phyloP scores from a whole-genome alignment of 768 basidiomycete genomes.

The Mycena epipterygia region DNA sequence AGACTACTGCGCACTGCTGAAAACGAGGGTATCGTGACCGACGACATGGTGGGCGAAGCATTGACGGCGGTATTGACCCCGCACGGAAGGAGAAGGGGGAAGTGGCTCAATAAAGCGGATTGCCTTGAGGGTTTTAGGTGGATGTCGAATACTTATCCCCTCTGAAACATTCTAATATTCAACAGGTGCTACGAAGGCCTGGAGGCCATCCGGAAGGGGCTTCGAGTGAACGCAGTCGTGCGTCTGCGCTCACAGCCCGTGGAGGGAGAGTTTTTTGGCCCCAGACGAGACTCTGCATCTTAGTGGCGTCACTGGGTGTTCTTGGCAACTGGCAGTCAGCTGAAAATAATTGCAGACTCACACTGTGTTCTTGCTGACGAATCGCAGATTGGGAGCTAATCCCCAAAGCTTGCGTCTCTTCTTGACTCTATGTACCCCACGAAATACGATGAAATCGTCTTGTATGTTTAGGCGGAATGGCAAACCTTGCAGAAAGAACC shows the following conservation, averaged over 20 bases:
- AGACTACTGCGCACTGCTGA: neutral
- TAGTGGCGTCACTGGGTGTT: too few species aligned
- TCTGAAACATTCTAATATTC: neutral
- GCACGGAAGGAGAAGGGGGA: neutral
- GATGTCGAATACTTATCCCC: neutral
- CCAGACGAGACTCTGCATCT: neutral
- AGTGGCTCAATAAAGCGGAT: neutral
- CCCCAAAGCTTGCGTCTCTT: too few species aligned
- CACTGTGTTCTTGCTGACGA: too few species aligned
- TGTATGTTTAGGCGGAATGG: too few species aligned
- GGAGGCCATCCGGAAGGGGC: neutral
- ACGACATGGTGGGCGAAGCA: slow-evolving; percentile 4
- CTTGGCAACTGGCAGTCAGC: too few species aligned
- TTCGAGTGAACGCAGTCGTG: neutral
- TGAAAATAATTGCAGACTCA: too few species aligned
- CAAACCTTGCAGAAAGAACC: too few species aligned
- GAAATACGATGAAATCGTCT: too few species aligned
- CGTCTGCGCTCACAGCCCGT: neutral
- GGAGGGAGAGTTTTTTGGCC: neutral
- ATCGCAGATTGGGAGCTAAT: too few species aligned
- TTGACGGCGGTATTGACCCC: neutral
- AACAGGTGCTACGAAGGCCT: neutral
- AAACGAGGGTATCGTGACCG: too few species aligned
- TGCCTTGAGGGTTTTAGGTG: neutral
- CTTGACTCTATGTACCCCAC: too few species aligned